Conservation (phyloP, 2,329 filamentous ascomycete genomes). For the Xylaria digitata region DNA sequence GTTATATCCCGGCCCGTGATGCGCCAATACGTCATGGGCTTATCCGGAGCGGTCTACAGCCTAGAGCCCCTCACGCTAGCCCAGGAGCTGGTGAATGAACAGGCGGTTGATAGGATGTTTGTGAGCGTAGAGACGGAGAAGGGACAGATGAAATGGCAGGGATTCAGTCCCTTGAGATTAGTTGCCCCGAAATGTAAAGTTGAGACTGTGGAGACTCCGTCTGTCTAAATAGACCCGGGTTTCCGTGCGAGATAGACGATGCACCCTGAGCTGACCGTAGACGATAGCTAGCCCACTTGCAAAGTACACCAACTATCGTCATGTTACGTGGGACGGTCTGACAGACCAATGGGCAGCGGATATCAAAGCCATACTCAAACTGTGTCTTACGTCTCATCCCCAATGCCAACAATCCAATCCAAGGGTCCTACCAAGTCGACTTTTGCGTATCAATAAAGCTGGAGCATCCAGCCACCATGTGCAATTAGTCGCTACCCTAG, state of each 20-base stretch:
- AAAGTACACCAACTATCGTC: constrained; percentile 23
- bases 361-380: constrained; percentile 13
- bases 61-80: background rate
- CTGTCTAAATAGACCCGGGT: background rate
- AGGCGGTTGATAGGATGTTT: constrained; percentile 3
- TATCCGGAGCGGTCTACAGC: background rate
- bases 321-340: constrained; percentile 10
- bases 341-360: constrained; percentile 10
- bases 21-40: background rate
- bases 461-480: constrained; percentile 5
- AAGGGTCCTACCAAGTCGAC: constrained; percentile 14
- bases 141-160: constrained; percentile 22
- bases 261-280: constrained; percentile 1
- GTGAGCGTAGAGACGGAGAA: constrained; percentile 18
- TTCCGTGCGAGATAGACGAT: background rate
- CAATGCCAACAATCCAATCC: constrained; percentile 7
- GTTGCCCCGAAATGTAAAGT: constrained; percentile 21
- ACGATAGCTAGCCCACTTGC: constrained; percentile 15
- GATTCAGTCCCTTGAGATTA: constrained; percentile 13
- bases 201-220: constrained; percentile 1
- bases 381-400: constrained; percentile 14
- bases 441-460: constrained; percentile 7
- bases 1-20: constrained; percentile 10
- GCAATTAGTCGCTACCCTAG: constrained; percentile 11
- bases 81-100: background rate